Conservation (phyloP, 1,139 yeast genomes). For the Scheffersomyces quercinus region DNA sequence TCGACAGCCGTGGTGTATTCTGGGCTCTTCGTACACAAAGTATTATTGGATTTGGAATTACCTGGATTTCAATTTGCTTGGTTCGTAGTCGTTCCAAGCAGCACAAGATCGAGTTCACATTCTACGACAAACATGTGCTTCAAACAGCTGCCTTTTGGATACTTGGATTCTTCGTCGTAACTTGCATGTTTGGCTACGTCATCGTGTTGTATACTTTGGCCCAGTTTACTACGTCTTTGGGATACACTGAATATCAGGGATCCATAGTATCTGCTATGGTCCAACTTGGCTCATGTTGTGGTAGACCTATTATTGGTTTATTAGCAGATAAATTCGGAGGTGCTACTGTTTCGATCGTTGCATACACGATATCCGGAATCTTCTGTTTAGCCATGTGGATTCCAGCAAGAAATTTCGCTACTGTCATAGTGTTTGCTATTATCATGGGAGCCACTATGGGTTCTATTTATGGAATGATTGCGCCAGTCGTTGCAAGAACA, state of each 20-base stretch:
- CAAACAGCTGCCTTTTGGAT: conserved; percentile 30
- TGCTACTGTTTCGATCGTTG: conserved; percentile 38
- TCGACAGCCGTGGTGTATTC: conserved; percentile 21
- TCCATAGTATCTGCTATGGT: conserved; percentile 55
- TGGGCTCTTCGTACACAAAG: conserved; percentile 47
- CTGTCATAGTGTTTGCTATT: conserved; percentile 48
- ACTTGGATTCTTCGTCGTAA: conserved; percentile 26
- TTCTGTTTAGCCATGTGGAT: conserved; percentile 60
- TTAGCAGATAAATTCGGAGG: conserved; percentile 49
- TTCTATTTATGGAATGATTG: conserved; percentile 32
- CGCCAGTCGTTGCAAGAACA: conserved; percentile 24
- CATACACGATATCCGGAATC: conserved; percentile 34
- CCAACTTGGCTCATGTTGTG: conserved; percentile 39
- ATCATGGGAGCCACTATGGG: conserved; percentile 55
- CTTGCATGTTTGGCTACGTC: conserved; percentile 41
- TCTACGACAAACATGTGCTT: conserved; percentile 23
- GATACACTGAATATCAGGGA: conserved; percentile 32
- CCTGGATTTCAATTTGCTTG: conserved; percentile 25
- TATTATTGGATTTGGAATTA: conserved; percentile 26
- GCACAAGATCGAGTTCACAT: conserved; percentile 22
- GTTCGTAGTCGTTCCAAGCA: conserved; percentile 23
- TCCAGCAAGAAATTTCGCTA: conserved; percentile 55
- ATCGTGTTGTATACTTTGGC: conserved; percentile 36
- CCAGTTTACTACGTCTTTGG: conserved; percentile 30
- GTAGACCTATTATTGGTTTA: conserved; percentile 49